A percentile compares a stretch with the other conserved stretches of the same genome.
phyloP scores from a whole-genome alignment of 2,329 filamentous ascomycete species.

The Pseudogymnoascus sp. region DNA sequence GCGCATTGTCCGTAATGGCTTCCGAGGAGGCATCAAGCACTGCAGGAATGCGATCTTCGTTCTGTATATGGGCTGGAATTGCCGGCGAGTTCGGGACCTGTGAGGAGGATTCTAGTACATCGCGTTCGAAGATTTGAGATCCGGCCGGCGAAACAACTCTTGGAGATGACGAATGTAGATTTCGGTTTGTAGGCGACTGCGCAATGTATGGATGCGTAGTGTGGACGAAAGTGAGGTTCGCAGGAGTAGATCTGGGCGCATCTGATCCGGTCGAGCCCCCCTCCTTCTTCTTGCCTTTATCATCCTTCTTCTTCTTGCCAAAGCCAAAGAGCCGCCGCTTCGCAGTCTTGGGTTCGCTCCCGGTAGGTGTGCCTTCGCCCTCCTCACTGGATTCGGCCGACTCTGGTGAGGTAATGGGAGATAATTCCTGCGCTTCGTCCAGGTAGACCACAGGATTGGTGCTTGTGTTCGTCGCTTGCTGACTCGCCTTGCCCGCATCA shows the following conservation, averaged over 20 bases:
- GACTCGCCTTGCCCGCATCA: neutral
- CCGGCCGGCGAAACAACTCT: slow-evolving; percentile 69
- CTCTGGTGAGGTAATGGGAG: slow-evolving; percentile 8
- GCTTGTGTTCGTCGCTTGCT: slow-evolving; percentile 22
- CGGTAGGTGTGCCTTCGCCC: slow-evolving; percentile 25
- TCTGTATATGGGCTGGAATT: slow-evolving; percentile 90
- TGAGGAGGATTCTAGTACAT: slow-evolving; percentile 72
- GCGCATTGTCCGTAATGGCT: slow-evolving; percentile 77
- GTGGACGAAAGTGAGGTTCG: slow-evolving; percentile 37
- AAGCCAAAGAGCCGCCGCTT: slow-evolving; percentile 54
- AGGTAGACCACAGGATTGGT: slow-evolving; percentile 17
- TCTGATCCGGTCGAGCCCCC: slow-evolving; percentile 25
- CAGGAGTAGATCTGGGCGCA: slow-evolving; percentile 26
- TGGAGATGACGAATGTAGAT: slow-evolving; percentile 61
- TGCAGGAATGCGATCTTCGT: slow-evolving; percentile 87
- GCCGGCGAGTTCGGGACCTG: slow-evolving; percentile 67
- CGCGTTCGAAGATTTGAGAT: slow-evolving; percentile 84
- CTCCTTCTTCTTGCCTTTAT: slow-evolving; percentile 35
- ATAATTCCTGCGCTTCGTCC: slow-evolving; percentile 28
- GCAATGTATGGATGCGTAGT: slow-evolving; percentile 34
- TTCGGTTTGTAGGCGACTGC: slow-evolving; percentile 46
- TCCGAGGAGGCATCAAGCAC: slow-evolving; percentile 86
- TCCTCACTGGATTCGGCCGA: slow-evolving; percentile 23
- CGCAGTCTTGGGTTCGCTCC: slow-evolving; percentile 37
- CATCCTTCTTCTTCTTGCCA: slow-evolving; percentile 46